phyloP scores from a whole-genome alignment of 352 stramenopile species.

The Globisporangium camurandrum region DNA sequence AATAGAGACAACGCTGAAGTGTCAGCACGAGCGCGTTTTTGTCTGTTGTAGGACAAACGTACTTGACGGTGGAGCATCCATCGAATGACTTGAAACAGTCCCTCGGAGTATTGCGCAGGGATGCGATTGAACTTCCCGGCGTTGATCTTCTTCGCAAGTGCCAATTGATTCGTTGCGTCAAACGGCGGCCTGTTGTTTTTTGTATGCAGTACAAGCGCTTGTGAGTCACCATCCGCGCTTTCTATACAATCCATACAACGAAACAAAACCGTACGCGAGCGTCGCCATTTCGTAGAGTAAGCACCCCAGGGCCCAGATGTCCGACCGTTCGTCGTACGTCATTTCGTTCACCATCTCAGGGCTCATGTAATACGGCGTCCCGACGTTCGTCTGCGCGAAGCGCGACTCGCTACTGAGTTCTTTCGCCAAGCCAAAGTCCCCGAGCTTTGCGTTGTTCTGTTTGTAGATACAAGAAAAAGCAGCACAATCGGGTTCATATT shows the following conservation, averaged over 20 bases:
- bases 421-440: slow-evolving; percentile 89
- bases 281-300: slow-evolving; percentile 89
- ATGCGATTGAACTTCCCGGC: slow-evolving; percentile 88
- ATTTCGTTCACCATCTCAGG: slow-evolving; percentile 90
- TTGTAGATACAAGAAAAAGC: too few relatives aligned
- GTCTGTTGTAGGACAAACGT: slow-evolving; percentile 2
- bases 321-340: slow-evolving; percentile 89
- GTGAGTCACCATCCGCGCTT: not conserved
- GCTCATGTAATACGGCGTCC: slow-evolving; percentile 92
- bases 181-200: slow-evolving; percentile 90
- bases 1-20: not conserved
- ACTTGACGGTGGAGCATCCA: slow-evolving; percentile 83
- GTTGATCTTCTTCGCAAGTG: slow-evolving; percentile 92
- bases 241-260: not conserved
- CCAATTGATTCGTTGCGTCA: slow-evolving; percentile 88
- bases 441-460: slow-evolving; percentile 88
- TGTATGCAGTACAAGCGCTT: not conserved
- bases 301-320: slow-evolving; percentile 89
- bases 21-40: not conserved
- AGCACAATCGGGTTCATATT: too few relatives aligned
- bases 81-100: slow-evolving; percentile 84
- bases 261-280: slow-evolving; percentile 38
- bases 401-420: slow-evolving; percentile 86
- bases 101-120: slow-evolving; percentile 86
- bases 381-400: slow-evolving; percentile 88